Conservation (phyloP, 345 rosid genomes). For the Iberis pinnata region DNA sequence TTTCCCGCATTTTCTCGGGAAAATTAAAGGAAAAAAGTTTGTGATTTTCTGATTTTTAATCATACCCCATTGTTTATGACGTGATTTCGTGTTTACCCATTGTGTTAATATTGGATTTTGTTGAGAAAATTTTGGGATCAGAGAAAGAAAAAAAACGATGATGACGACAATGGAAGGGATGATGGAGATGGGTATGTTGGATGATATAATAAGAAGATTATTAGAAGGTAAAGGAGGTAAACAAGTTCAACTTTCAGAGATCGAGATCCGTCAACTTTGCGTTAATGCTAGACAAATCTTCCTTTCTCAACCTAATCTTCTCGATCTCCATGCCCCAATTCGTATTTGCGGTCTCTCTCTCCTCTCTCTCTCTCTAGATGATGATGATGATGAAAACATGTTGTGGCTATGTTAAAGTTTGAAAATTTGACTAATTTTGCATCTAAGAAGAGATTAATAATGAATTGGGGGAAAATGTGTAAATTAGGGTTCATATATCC, state of each 20-base stretch:
- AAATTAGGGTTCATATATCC: no score
- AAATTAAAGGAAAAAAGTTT: constrained; percentile 18
- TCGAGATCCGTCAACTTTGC: constrained; percentile 97
- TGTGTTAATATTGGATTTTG: constrained; percentile 14
- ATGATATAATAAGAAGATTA: constrained; percentile 86
- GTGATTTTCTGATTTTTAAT: constrained; percentile 4
- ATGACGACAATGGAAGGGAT: constrained; percentile 64
- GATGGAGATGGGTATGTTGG: constrained; percentile 76
- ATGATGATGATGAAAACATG: no score
- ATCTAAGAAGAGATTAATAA: no score
- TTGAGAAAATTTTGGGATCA: constrained; percentile 9
- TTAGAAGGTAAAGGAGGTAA: constrained; percentile 87
- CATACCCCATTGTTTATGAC: constrained; percentile 9
- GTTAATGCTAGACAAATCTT: constrained; percentile 90
- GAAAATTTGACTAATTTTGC: no score
- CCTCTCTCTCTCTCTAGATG: not conserved
- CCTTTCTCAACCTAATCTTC: constrained; percentile 77
- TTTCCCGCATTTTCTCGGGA: constrained; percentile 26
- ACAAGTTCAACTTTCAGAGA: constrained; percentile 94
- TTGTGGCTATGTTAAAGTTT: constrained; percentile 2
- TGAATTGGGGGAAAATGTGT: no score
- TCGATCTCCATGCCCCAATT: constrained; percentile 75
- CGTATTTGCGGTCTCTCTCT: constrained; percentile 70
- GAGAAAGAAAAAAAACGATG: constrained; percentile 8
- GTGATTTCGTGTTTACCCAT: constrained; percentile 23